phyloP scores from a whole-genome alignment of 805 yeast genomes.

The Candida yuanshanica region DNA sequence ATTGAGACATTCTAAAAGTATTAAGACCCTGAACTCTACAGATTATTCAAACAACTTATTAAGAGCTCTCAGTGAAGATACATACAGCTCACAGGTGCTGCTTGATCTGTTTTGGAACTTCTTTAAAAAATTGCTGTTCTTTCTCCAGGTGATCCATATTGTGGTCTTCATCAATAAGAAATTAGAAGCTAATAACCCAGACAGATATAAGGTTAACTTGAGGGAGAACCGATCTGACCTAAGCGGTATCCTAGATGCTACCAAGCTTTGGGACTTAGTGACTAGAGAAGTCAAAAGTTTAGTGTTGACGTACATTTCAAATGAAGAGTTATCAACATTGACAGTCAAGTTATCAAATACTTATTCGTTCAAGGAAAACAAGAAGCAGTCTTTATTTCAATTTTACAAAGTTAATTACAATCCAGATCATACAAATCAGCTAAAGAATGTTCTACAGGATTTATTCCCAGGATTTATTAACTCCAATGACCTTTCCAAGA shows the following conservation, averaged over 20 bases:
- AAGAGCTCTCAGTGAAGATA: constrained; percentile 27
- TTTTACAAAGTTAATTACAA: constrained; percentile 29
- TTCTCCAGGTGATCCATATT: constrained; percentile 66
- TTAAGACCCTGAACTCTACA: constrained; percentile 24
- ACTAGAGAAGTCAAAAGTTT: constrained; percentile 16
- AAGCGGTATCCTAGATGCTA: constrained; percentile 6
- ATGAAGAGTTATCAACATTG: constrained; percentile 7
- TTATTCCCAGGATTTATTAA: constrained; percentile 66
- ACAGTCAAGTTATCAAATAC: constrained; percentile 8
- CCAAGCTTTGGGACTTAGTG: constrained; percentile 14
- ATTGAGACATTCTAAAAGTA: constrained; percentile 42
- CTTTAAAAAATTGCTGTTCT: constrained; percentile 56
- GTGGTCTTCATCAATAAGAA: constrained; percentile 49
- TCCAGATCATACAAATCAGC: constrained; percentile 32
- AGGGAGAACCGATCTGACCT: constrained; percentile 2
- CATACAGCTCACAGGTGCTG: constrained; percentile 47
- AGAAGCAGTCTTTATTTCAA: constrained; percentile 28
- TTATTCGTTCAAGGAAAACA: constrained; percentile 27
- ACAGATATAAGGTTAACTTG: constrained; percentile 5
- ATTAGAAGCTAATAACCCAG: constrained; percentile 19
- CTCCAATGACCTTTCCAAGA: constrained; percentile 26
- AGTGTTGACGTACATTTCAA: constrained; percentile 18
- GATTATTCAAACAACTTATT: constrained; percentile 18
- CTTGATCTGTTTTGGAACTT: constrained; percentile 67
- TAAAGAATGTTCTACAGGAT: constrained; percentile 45